Conservation (phyloP, 768 basidiomycete species). For the Suillus cothurnatus region DNA sequence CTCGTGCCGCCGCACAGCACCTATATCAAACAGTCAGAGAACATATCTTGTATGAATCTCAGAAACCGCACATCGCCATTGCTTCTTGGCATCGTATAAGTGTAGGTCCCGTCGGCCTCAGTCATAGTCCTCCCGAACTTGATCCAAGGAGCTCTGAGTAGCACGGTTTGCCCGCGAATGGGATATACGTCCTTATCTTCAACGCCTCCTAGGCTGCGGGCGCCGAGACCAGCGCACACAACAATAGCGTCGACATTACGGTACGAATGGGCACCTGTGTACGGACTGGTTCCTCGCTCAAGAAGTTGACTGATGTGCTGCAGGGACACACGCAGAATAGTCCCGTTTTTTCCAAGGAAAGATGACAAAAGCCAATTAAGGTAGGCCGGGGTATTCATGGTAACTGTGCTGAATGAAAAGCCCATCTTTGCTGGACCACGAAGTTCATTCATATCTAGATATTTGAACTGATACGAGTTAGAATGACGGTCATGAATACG, state of each 20-base stretch:
- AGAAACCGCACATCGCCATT: constrained; percentile 42
- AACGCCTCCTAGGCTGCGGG: constrained; percentile 52
- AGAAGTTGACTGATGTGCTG: constrained; percentile 69
- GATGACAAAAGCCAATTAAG: constrained; percentile 62
- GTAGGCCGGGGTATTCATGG: constrained; percentile 67
- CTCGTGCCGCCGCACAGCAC: constrained; percentile 65
- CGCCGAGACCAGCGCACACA: constrained; percentile 70
- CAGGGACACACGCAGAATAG: constrained; percentile 55
- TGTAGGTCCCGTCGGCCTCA: constrained; percentile 30
- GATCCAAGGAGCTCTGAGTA: constrained; percentile 53
- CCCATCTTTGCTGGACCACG: constrained; percentile 46
- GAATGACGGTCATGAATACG: constrained; percentile 5
- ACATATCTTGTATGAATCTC: neutral
- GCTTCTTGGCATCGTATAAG: constrained; percentile 39
- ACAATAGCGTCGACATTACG: constrained; percentile 53
- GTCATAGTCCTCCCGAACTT: constrained; percentile 38
- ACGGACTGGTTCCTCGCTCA: constrained; percentile 12
- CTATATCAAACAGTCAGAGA: constrained; percentile 24
- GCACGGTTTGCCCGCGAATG: constrained; percentile 47
- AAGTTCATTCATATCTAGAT: constrained; percentile 43
- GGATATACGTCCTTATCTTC: constrained; percentile 52
- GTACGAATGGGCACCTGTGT: constrained; percentile 9
- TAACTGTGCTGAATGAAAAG: constrained; percentile 63
- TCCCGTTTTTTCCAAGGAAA: constrained; percentile 64
- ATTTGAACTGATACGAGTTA: constrained; percentile 31